A percentile compares a stretch with the other conserved stretches of the same genome.
phyloP scores from a whole-genome alignment of 257 asterid genomes.

The Ocimum tenuiflorum region DNA sequence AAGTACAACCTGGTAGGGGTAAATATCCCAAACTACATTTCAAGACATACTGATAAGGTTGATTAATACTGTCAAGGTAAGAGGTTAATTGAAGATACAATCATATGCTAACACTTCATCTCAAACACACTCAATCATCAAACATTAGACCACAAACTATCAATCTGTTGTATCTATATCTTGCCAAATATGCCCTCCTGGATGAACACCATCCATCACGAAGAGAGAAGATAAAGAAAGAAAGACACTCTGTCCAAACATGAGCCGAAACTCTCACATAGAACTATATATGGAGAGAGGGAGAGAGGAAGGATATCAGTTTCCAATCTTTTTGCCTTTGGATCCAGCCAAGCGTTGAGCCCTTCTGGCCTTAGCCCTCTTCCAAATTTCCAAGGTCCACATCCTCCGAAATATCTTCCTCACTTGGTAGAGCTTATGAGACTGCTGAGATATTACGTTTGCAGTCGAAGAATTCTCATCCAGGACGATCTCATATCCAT shows the following conservation, averaged over 20 bases:
- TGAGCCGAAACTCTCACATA: neutral
- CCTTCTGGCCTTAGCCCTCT: constrained; percentile 32
- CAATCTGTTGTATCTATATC: neutral
- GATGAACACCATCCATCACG: constrained; percentile 48
- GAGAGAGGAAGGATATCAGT: neutral
- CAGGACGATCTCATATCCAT: constrained; percentile 67
- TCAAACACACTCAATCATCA: neutral
- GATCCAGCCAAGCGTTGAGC: too few species aligned
- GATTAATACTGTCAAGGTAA: too few species aligned
- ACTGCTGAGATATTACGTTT: constrained; percentile 53
- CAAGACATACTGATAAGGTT: too few species aligned
- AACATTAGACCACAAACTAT: neutral
- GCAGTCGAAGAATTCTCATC: constrained; percentile 58
- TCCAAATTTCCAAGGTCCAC: constrained; percentile 39
- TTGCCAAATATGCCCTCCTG: constrained; percentile 27
- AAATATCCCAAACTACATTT: too few species aligned
- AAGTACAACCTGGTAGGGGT: too few species aligned
- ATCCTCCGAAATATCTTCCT: constrained; percentile 45
- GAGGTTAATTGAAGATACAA: neutral
- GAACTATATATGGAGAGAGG: neutral
- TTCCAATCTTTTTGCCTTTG: constrained; percentile 22
- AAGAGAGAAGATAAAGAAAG: constrained; percentile 22
- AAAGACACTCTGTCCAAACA: neutral
- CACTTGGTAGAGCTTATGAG: constrained; percentile 46
- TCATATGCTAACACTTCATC: too few species aligned